Base-by-base conservation (phyloP, 2,329 filamentous ascomycete species). In the Venturia oleaginea region DNA sequence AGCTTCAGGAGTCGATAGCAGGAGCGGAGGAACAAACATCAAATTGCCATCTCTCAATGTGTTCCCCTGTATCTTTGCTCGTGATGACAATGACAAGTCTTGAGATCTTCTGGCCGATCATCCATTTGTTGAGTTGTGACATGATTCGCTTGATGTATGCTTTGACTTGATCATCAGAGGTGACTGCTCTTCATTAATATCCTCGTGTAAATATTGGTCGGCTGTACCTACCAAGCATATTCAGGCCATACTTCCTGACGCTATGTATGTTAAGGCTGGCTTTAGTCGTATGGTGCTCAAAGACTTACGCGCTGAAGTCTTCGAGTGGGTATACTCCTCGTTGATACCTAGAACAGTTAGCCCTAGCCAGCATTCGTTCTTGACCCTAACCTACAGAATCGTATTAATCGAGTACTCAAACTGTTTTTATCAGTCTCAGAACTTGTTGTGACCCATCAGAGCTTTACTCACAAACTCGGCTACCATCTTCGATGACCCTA, bases 131-230 rank as follows among this genome's bases (percentile, higher is more conserved):
- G 65, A 99, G 85, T 77, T 99, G 94, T 34, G 87, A 88, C 92
- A 97, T 99, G 79, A 99, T 97, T 79, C 95, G 96, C 78, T 96
- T 97, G 81, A 99, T 96, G 79, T 99, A 99, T 38, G 92, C 91
- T 78, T 96, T 96, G 74, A 99, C 94, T 79, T 99, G 93, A 80
- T 97, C 94, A 75, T 99, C 94, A 68, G 92, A 86, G 38, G 93
- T 95, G 62, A 97, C 92, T 87, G 73, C 64, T 30, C 37, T 13
- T 43, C 65, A 73, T 63, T 72, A 70, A 37, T 60, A 22, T 40
- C 3, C 17, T 19, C 59, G 10, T 1, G 22, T 3, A 17, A 19
- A 19, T 15, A 19, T 27, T 27, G 59, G 54, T 38, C 69, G 71
- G 17, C 19, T n/a, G 11, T 65, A 32, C 72, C 79, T 68, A 89